Percentiles rank a stretch among this genome's conserved stretches.
These are phyloP conservation scores for Ophiostoma perfectum DNA, from an alignment of 2,329 filamentous ascomycete genomes.

Conservation along the genomic window DNA sequence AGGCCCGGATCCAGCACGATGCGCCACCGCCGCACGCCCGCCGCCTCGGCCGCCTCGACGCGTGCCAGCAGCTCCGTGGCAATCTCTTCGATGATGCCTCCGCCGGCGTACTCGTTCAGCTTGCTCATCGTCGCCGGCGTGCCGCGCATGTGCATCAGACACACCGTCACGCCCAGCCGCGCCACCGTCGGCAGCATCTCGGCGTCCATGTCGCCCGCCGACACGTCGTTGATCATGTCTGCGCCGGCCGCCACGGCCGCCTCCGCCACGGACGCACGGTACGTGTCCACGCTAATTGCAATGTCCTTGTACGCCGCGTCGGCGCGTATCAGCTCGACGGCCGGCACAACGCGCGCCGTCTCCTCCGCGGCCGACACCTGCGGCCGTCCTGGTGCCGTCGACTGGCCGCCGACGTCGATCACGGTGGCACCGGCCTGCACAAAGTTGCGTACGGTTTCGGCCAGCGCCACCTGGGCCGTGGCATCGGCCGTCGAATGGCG, in stretches of 20 bases:
- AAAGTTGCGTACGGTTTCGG: conserved; percentile 54
- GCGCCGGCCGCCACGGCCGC: conserved; percentile 72
- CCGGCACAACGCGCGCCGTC: conserved; percentile 68
- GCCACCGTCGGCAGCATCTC: conserved; percentile 80
- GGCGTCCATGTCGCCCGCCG: conserved; percentile 70
- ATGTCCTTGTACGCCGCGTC: conserved; percentile 33
- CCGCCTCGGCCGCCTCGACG: conserved; percentile 67
- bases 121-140: conserved; percentile 74
- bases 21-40: conserved; percentile 84
- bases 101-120: conserved; percentile 54
- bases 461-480: conserved; percentile 43
- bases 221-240: conserved; percentile 92
- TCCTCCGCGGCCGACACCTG: conserved; percentile 71
- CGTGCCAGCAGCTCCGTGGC: conserved; percentile 63
- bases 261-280: conserved; percentile 75
- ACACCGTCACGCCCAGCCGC: conserved; percentile 68
- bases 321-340: conserved; percentile 66
- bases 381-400: conserved; percentile 70
- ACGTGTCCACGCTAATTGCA: conserved; percentile 89
- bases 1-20: conserved; percentile 92
- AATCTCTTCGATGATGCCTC: conserved; percentile 60
- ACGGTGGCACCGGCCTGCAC: conserved; percentile 70
- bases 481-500: conserved; percentile 45
- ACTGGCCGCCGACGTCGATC: conserved; percentile 90
- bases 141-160: conserved; percentile 91